These are phyloP conservation scores for Xylariales sp. DNA, from an alignment of 2,329 filamentous ascomycete species.

Conservation along the genomic window DNA sequence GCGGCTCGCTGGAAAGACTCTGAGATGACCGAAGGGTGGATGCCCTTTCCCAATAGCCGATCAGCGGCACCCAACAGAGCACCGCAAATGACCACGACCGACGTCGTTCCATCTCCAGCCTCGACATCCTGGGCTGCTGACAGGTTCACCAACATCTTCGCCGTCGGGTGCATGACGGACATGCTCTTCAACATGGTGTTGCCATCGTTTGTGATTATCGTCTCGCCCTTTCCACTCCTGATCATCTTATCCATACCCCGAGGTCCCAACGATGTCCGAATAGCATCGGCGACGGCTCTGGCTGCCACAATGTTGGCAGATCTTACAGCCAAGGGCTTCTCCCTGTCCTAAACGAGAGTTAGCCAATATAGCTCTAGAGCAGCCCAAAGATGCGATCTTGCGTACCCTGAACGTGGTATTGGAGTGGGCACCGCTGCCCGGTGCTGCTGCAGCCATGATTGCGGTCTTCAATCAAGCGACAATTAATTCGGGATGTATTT, in stretches of 20 bases:
- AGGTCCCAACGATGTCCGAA: slow-evolving; percentile 91
- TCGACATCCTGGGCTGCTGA: slow-evolving; percentile 97
- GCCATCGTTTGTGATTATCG: slow-evolving; percentile 98
- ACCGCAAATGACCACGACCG: slow-evolving; percentile 95
- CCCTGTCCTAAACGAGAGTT: slow-evolving; percentile 62
- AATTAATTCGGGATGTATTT: neutral
- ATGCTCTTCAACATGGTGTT: slow-evolving; percentile 99
- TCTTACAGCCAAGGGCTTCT: slow-evolving; percentile 96
- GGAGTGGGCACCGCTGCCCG: slow-evolving; percentile 33
- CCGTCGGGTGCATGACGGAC: slow-evolving; percentile 98
- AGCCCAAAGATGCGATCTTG: too few relatives aligned
- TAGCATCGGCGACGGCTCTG: slow-evolving; percentile 95
- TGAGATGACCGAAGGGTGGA: slow-evolving; percentile 96
- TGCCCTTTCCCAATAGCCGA: slow-evolving; percentile 82
- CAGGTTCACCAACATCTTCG: slow-evolving; percentile 97
- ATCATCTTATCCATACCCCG: slow-evolving; percentile 99
- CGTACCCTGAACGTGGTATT: slow-evolving; percentile 55
- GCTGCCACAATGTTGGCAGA: slow-evolving; percentile 96
- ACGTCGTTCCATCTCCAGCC: slow-evolving; percentile 96
- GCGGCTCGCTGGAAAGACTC: slow-evolving; percentile 96
- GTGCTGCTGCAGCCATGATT: slow-evolving; percentile 42
- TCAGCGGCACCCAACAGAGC: slow-evolving; percentile 92
- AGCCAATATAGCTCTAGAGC: slow-evolving; percentile 5
- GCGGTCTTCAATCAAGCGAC: neutral
- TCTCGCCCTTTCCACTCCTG: slow-evolving; percentile 91